These are phyloP conservation scores for Cutaneotrichosporon sp. DNA, from an alignment of 1,284 basidiomycete species.

Conservation along the genomic window DNA sequence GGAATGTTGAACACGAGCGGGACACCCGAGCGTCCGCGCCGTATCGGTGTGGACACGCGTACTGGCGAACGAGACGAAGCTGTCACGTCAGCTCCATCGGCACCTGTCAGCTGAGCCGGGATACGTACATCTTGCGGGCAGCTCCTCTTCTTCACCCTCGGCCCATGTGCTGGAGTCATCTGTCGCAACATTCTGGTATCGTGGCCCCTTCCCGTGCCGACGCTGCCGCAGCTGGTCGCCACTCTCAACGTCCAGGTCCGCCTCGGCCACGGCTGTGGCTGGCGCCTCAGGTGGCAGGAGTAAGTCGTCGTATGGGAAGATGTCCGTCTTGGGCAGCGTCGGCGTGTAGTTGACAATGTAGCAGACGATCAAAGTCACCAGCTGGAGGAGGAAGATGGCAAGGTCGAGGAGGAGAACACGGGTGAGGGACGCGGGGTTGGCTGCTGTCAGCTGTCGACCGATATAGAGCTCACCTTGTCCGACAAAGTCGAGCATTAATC, in stretches of 20 bases:
- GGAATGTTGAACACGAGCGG: conserved; percentile 43
- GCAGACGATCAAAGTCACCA: conserved; percentile 38
- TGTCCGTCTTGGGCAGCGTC: conserved; percentile 25
- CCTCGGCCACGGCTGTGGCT: conserved; percentile 1
- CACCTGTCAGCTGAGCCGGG: neutral
- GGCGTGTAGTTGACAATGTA: conserved; percentile 36
- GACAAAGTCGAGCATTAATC: conserved; percentile 48
- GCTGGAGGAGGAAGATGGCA: conserved; percentile 40
- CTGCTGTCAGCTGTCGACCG: conserved; percentile 21
- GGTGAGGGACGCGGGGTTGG: conserved; percentile 35
- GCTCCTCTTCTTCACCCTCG: conserved; percentile 33
- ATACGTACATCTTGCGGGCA: neutral
- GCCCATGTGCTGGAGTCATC: conserved; percentile 32
- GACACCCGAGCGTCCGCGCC: conserved; percentile 26
- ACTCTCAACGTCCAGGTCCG: conserved; percentile 22
- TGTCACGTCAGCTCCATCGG: conserved; percentile 3
- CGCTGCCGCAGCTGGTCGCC: conserved; percentile 24
- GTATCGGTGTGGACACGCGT: neutral
- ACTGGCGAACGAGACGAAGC: conserved; percentile 6
- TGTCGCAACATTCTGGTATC: conserved; percentile 24
- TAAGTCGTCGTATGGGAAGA: conserved; percentile 44
- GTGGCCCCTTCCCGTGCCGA: conserved; percentile 24
- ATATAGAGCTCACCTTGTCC: conserved; percentile 40
- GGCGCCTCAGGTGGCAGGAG: conserved; percentile 35
- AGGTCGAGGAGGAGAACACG: conserved; percentile 46